Percentiles rank a stretch among this genome's conserved stretches.
Conservation (phyloP, 2,329 filamentous ascomycete species). For the Cladorrhinum sp. region DNA sequence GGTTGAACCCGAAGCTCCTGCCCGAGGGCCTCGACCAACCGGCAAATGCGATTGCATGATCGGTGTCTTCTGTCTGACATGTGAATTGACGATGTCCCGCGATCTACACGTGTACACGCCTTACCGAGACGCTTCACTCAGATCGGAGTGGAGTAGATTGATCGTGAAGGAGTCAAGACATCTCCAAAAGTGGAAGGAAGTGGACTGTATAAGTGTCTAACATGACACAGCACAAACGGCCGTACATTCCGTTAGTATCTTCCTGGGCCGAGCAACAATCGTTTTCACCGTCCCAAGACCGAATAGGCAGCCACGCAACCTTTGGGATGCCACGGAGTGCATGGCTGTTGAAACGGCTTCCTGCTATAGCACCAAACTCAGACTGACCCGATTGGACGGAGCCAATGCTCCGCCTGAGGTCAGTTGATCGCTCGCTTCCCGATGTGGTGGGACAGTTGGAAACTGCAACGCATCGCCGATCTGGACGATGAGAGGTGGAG, state of each 20-base stretch:
- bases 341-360: not conserved
- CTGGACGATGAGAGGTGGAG: not conserved
- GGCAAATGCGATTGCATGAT: not conserved
- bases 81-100: not conserved
- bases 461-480: constrained; percentile 14
- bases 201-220: not conserved
- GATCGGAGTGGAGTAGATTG: not conserved
- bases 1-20: too few species aligned
- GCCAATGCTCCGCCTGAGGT: not conserved
- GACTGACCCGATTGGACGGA: not conserved
- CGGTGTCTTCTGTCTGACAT: not conserved
- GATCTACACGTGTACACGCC: not conserved
- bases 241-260: not conserved
- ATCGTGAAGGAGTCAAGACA: not conserved
- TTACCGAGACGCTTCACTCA: not conserved
- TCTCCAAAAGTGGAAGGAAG: not conserved
- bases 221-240: not conserved
- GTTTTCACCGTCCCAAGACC: not conserved
- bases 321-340: not conserved
- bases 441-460: not conserved
- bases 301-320: not conserved
- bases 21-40: not conserved
- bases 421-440: not conserved
- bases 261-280: not conserved
- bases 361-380: not conserved